A percentile compares a stretch with the other conserved stretches of the same genome.
Conservation (phyloP, 495 filamentous ascomycete genomes). For the Aspergillus bertholletiae region DNA sequence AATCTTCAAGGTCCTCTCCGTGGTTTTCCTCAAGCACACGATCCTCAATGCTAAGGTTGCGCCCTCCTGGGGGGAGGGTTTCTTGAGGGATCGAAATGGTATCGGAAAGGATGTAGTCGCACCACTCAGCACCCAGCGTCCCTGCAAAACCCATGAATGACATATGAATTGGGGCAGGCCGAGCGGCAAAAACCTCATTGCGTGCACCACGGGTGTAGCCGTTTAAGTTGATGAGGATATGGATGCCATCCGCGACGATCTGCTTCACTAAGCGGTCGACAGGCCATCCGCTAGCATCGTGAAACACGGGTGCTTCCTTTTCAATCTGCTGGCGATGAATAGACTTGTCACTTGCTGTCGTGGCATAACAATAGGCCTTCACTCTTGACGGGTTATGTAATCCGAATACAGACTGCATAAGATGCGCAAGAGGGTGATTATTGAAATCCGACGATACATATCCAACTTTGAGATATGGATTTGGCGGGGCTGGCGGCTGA, state of each 20-base stretch:
- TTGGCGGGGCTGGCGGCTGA: constrained; percentile 76
- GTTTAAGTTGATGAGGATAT: constrained; percentile 96
- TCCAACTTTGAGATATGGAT: constrained; percentile 80
- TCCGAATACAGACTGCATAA: constrained; percentile 99
- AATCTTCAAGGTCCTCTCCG: constrained; percentile 60
- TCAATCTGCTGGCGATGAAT: constrained; percentile 93
- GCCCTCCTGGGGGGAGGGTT: constrained; percentile 74
- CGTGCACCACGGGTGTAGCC: constrained; percentile 96
- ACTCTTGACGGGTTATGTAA: constrained; percentile 71
- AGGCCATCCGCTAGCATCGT: constrained; percentile 84
- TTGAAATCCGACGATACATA: constrained; percentile 99
- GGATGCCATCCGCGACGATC: constrained; percentile 89
- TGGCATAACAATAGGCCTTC: constrained; percentile 95
- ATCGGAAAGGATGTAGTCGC: constrained; percentile 94
- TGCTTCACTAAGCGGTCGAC: constrained; percentile 82
- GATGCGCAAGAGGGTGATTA: constrained; percentile 92
- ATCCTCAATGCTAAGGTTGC: constrained; percentile 70
- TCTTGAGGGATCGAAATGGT: constrained; percentile 77
- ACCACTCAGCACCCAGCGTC: constrained; percentile 96
- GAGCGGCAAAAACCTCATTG: constrained; percentile 95
- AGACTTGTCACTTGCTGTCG: constrained; percentile 87
- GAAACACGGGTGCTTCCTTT: constrained; percentile 86
- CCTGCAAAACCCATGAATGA: constrained; percentile 99
- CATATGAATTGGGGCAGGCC: constrained; percentile 96
- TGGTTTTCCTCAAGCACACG: constrained; percentile 66